Conservation (phyloP, 805 yeast species). For the Sungouiozyma intestinalis region DNA sequence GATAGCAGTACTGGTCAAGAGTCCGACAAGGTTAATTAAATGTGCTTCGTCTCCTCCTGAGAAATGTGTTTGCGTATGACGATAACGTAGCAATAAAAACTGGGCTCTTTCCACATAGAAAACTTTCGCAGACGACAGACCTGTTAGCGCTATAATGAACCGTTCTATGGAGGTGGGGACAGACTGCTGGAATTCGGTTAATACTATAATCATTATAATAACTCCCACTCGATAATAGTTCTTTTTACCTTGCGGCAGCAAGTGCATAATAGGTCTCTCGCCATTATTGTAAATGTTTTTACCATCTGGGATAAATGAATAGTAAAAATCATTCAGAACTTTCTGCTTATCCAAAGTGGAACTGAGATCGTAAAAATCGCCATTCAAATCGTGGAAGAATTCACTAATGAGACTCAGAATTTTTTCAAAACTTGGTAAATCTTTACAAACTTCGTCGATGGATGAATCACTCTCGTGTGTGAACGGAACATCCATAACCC, state of each 20-base stretch:
- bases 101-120: slow-evolving; percentile 23
- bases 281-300: slow-evolving; percentile 4
- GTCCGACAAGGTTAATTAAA: slow-evolving; percentile 8
- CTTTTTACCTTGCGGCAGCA: slow-evolving; percentile 7
- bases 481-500: slow-evolving; percentile 3
- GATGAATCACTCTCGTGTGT: not conserved
- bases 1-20: slow-evolving; percentile 11
- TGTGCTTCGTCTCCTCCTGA: slow-evolving; percentile 20
- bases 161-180: slow-evolving; percentile 13
- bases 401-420: slow-evolving; percentile 4
- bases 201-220: slow-evolving; percentile 14
- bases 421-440: slow-evolving; percentile 15
- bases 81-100: slow-evolving; percentile 13
- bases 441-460: not conserved
- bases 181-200: slow-evolving; percentile 8
- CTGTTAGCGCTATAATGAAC: slow-evolving; percentile 16
- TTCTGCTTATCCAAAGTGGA: slow-evolving; percentile 13
- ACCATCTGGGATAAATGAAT: slow-evolving; percentile 6
- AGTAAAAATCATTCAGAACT: slow-evolving; percentile 13
- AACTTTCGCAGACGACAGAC: slow-evolving; percentile 19
- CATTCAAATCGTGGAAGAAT: slow-evolving; percentile 10
- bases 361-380: slow-evolving; percentile 9
- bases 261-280: slow-evolving; percentile 5
- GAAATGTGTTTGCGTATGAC: not conserved
- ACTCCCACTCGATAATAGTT: slow-evolving; percentile 23